These are phyloP conservation scores for Solanum lycopersicoides DNA, from an alignment of 257 asterid genomes.

Conservation along the genomic window DNA sequence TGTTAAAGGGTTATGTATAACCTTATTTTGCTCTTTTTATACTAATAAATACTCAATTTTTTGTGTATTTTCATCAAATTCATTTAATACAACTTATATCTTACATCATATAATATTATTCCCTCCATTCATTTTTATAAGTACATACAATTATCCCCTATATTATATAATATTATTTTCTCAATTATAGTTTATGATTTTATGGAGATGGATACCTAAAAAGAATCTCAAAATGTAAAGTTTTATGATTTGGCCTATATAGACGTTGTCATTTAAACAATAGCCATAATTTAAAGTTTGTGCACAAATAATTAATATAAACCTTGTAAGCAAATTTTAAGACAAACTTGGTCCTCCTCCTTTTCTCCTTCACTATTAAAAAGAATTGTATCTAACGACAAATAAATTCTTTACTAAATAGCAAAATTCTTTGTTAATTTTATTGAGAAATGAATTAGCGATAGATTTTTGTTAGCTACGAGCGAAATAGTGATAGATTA, in stretches of 20 bases:
- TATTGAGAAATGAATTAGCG: too few relatives aligned
- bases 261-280: not conserved
- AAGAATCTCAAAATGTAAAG: not conserved
- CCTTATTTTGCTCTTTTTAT: not conserved
- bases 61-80: not conserved
- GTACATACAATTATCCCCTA: not conserved
- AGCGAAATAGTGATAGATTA: too few relatives aligned
- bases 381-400: too few relatives aligned
- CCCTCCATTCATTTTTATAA: not conserved
- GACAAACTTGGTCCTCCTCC: too few relatives aligned
- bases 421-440: too few relatives aligned
- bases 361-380: too few relatives aligned
- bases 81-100: not conserved
- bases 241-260: not conserved
- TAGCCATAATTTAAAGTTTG: not conserved
- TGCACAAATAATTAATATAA: too few relatives aligned
- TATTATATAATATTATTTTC: not conserved
- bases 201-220: not conserved
- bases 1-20: not conserved
- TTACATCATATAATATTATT: not conserved
- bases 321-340: too few relatives aligned
- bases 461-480: too few relatives aligned
- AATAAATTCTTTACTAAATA: too few relatives aligned
- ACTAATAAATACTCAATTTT: not conserved
- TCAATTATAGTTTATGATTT: not conserved